Percentiles rank a stretch among this genome's conserved stretches.
phyloP scores from a whole-genome alignment of 139 green algal species.

The Coelastrella sp. region DNA sequence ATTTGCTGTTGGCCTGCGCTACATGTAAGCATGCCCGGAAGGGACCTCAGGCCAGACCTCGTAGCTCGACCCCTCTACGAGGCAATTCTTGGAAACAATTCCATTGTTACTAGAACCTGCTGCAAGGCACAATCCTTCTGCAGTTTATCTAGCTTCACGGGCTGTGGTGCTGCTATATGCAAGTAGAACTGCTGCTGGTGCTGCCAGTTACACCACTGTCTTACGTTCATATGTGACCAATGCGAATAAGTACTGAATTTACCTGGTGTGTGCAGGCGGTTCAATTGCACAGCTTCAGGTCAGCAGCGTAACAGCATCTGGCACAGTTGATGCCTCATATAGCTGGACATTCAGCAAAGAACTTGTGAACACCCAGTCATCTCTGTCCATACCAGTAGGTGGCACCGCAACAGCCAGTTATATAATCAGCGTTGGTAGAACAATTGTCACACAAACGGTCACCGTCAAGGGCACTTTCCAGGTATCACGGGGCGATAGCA shows the following conservation, averaged over 20 bases:
- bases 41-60: no score
- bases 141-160: no score
- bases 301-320: neutral
- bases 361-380: neutral
- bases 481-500: neutral
- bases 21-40: no score
- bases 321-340: neutral
- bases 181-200: neutral
- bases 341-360: slow-evolving; percentile 4
- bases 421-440: neutral
- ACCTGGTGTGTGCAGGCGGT: slow-evolving; percentile 7
- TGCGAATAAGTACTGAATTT: no score
- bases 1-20: no score
- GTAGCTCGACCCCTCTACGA: no score
- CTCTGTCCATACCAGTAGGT: neutral
- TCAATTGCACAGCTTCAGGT: neutral
- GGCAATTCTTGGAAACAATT: no score
- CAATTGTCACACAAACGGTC: neutral
- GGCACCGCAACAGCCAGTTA: slow-evolving; percentile 18
- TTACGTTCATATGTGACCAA: no score
- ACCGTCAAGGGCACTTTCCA: neutral
- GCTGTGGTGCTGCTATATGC: no score
- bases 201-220: no score
- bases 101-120: no score
- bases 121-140: no score